Percentiles rank a stretch among this genome's conserved stretches.
phyloP scores from a whole-genome alignment of 495 filamentous ascomycete genomes.

The Lasiosphaeria ovina region DNA sequence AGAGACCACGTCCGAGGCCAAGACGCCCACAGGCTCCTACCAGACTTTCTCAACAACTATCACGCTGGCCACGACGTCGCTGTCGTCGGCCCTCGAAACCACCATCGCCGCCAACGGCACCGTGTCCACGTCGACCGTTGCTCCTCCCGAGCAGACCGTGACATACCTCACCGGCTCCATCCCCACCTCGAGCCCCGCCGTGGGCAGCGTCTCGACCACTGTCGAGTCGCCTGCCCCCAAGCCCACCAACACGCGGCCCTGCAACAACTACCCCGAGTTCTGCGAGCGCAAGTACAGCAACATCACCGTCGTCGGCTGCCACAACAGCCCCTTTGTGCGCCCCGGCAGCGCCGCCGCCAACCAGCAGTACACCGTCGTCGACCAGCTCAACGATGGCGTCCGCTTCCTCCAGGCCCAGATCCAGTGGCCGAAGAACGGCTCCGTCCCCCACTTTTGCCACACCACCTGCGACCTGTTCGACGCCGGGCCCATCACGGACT shows the following conservation, averaged over 20 bases:
- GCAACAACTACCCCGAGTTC: conserved; percentile 84
- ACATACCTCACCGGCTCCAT: conserved; percentile 44
- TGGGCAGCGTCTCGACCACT: conserved; percentile 33
- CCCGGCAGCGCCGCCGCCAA: conserved; percentile 73
- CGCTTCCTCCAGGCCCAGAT: conserved; percentile 89
- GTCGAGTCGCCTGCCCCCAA: conserved; percentile 41
- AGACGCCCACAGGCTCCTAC: conserved; percentile 38
- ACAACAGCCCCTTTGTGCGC: conserved; percentile 83
- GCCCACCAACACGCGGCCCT: conserved; percentile 68
- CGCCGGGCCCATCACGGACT: conserved; percentile 71
- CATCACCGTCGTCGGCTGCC: conserved; percentile 78
- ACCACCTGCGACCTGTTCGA: conserved; percentile 77
- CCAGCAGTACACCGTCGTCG: conserved; percentile 64
- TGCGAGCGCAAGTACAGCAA: conserved; percentile 82
- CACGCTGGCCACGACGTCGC: conserved; percentile 31
- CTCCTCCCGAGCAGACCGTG: conserved; percentile 27
- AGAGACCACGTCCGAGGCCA: conserved; percentile 9
- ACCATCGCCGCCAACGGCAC: conserved; percentile 45
- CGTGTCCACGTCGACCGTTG: conserved; percentile 24
- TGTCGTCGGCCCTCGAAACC: conserved; percentile 19
- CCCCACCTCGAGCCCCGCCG: conserved; percentile 27
- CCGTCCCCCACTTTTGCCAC: conserved; percentile 65
- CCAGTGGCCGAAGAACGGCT: conserved; percentile 42
- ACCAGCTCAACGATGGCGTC: conserved; percentile 83
- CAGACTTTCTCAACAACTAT: conserved; percentile 35